phyloP scores from a whole-genome alignment of 441 rosid species.

The Populus hybrid region DNA sequence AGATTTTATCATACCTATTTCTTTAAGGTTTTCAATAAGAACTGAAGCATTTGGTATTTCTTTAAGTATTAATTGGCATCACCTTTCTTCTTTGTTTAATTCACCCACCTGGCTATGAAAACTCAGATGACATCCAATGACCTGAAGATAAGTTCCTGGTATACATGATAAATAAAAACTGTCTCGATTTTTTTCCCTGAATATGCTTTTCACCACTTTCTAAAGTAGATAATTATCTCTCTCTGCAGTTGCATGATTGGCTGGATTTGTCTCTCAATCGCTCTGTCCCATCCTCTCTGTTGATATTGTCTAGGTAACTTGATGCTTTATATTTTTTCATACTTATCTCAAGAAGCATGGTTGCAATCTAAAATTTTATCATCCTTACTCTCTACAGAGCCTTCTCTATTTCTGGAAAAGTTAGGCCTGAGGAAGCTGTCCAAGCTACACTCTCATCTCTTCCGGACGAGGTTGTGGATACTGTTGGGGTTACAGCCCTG shows the following conservation, averaged over 20 bases:
- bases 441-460: slow-evolving; percentile 90
- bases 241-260: slow-evolving; percentile 71
- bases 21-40: not conserved
- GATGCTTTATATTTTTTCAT: slow-evolving; percentile 2
- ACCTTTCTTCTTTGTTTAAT: not conserved
- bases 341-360: slow-evolving; percentile 7
- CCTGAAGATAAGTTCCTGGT: not conserved
- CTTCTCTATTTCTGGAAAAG: slow-evolving; percentile 74
- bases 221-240: slow-evolving; percentile 20
- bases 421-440: slow-evolving; percentile 89
- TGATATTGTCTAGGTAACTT: slow-evolving; percentile 72
- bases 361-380: slow-evolving; percentile 15
- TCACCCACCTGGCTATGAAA: not conserved
- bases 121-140: not conserved
- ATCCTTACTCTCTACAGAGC: slow-evolving; percentile 41
- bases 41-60: not conserved
- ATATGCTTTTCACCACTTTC: not conserved
- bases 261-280: slow-evolving; percentile 78
- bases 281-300: slow-evolving; percentile 73
- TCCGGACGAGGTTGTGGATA: slow-evolving; percentile 95
- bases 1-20: not conserved
- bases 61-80: not conserved
- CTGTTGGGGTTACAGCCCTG: slow-evolving; percentile 75
- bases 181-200: not conserved
- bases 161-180: not conserved